These are phyloP conservation scores for Coemansia sp. DNA, from an alignment of 192 early-diverging fungal species.

Conservation along the genomic window DNA sequence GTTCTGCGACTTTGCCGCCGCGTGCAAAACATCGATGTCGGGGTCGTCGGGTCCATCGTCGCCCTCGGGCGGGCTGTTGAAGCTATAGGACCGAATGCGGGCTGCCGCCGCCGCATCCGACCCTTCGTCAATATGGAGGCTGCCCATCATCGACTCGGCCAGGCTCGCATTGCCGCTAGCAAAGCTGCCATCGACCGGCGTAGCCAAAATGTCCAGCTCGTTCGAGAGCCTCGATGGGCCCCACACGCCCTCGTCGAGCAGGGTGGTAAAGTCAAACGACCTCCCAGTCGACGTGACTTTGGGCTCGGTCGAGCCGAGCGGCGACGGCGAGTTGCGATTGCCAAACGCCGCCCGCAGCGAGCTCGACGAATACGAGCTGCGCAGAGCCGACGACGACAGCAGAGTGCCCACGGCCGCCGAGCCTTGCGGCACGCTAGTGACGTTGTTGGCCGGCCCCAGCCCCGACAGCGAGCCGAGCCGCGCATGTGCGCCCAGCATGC, in stretches of 20 bases:
- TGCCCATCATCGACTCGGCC: conserved; percentile 13
- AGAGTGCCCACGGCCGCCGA: neutral
- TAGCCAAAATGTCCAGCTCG: conserved; percentile 39
- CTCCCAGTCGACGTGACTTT: neutral
- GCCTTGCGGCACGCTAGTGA: neutral
- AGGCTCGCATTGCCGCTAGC: conserved; percentile 11
- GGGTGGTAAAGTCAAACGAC: conserved; percentile 10
- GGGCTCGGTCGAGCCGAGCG: conserved; percentile 3
- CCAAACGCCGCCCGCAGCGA: conserved; percentile 48
- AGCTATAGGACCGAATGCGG: conserved; percentile 53
- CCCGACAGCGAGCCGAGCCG: conserved; percentile 39
- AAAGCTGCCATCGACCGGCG: conserved; percentile 1
- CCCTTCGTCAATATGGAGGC: neutral
- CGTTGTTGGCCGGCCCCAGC: neutral
- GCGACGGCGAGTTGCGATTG: conserved; percentile 36
- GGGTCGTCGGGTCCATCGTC: conserved; percentile 15
- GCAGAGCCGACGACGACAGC: conserved; percentile 42
- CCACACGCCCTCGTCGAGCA: conserved; percentile 50
- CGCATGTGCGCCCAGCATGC: conserved; percentile 41
- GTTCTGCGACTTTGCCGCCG: conserved; percentile 48
- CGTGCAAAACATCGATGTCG: conserved; percentile 50
- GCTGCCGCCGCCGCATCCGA: conserved; percentile 2
- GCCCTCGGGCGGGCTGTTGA: conserved; percentile 43
- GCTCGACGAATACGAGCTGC: conserved; percentile 53
- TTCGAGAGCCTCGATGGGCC: conserved; percentile 45